Evolutionary conservation across 768 basidiomycete species (phyloP), one percentile per base, ranked within the genome.

Genomic region (Boletus tomentosulus): DNA sequence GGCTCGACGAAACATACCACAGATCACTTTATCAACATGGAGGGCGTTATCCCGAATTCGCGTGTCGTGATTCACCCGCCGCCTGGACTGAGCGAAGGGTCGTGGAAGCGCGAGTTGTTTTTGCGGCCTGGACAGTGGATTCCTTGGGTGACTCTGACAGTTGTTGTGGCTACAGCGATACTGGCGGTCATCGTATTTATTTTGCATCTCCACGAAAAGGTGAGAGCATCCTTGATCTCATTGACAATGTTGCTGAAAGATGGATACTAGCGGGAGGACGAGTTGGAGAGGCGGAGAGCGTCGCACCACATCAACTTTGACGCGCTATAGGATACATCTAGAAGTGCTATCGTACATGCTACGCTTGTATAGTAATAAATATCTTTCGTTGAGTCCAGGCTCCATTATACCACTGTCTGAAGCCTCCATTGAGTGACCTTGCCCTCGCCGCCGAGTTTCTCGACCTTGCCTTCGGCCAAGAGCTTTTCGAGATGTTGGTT

Each of bases 301-400:
- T 86, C 94, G n/a, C 93, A 97, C 71, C 87, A 92, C 64, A 96
- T 99, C 70, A 99, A 99, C 61, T 98, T 99, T 64, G 93, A 95
- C 68, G 96, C 96, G 12, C 74, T 98, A 62, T 97, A 76, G 44
- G 27, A 5, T 22, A 15, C 8, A 35, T 31, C 50, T 19, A 19
- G 19, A 19, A 19, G 11, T 33, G 31, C 31, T 33, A 33, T 33
- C 31, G 8, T 62, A 70, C 45, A 63, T 31, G 38, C 53, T 58
- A 59, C 15, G 31, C 19, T 30, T 51, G 55, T 55, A 47, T 51
- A 49, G 48, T 56, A 39, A 37, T n/a, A 16, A 31, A 31, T 31
- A 19, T 25, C n/a, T 6, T 8, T 53, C 25, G 19, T 19, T 19
- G 19, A 19, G 19, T 19, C 19, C 53, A 33, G 3, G 25, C 25